phyloP scores from a whole-genome alignment of 495 filamentous ascomycete genomes.

The Eremomyces bilateralis region DNA sequence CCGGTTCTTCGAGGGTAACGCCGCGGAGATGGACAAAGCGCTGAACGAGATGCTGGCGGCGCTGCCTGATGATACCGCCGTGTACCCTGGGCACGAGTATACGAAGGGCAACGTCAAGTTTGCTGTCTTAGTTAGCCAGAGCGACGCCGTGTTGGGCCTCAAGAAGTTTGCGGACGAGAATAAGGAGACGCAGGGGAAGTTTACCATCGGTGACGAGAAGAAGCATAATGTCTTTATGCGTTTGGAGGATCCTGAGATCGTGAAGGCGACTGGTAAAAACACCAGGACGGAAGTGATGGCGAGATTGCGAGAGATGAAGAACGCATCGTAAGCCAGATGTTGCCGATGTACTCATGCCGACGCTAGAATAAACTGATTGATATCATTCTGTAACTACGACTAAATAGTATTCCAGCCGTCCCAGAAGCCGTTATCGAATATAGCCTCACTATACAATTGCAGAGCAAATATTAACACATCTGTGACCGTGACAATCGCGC shows the following conservation, averaged over 20 bases:
- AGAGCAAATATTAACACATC: too few relatives aligned
- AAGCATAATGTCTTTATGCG: slow-evolving; percentile 95
- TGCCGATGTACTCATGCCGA: too few relatives aligned
- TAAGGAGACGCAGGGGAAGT: slow-evolving; percentile 79
- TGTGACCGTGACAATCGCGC: too few relatives aligned
- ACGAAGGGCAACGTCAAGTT: slow-evolving; percentile 90
- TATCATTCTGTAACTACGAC: too few relatives aligned
- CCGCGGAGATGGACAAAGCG: slow-evolving; percentile 78
- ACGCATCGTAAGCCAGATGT: slow-evolving; percentile 25
- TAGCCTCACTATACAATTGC: too few relatives aligned
- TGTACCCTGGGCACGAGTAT: slow-evolving; percentile 93
- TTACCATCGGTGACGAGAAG: slow-evolving; percentile 97
- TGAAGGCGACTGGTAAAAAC: slow-evolving; percentile 63
- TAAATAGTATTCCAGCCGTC: too few relatives aligned
- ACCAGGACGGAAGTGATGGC: slow-evolving; percentile 75
- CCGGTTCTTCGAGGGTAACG: slow-evolving; percentile 88
- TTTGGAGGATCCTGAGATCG: slow-evolving; percentile 40
- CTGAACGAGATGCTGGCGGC: slow-evolving; percentile 65
- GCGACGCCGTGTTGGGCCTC: slow-evolving; percentile 55
- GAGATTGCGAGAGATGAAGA: slow-evolving; percentile 82
- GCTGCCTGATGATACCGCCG: slow-evolving; percentile 78
- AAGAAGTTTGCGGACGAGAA: slow-evolving; percentile 56
- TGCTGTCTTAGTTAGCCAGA: slow-evolving; percentile 46
- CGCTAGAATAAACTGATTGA: too few relatives aligned
- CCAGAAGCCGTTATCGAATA: too few relatives aligned